Evolutionary conservation across 2,329 filamentous ascomycete genomes (phyloP).

Genomic region (Verticillium isaacii): DNA sequence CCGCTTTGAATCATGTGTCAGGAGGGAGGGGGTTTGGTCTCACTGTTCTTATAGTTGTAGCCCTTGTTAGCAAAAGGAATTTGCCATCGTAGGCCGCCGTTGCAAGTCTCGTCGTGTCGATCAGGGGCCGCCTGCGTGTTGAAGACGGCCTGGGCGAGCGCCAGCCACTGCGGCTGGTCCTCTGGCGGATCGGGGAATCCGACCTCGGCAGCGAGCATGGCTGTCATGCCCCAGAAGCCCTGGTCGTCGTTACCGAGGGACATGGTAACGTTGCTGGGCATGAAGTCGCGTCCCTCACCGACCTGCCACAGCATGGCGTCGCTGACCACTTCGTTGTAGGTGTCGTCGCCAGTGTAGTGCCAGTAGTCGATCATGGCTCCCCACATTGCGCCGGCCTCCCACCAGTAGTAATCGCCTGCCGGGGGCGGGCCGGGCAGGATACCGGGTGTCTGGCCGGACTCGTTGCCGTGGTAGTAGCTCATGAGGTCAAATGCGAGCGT

Average conservation of each 20-base stretch:
- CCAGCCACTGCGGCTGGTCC: constrained; percentile 54
- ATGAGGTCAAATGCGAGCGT: constrained; percentile 46
- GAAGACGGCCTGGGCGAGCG: constrained; percentile 66
- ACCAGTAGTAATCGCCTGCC: constrained; percentile 64
- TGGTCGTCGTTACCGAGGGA: constrained; percentile 65
- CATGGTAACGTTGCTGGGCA: constrained; percentile 54
- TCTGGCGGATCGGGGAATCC: constrained; percentile 55
- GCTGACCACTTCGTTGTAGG: constrained; percentile 56
- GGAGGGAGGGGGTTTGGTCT: background rate
- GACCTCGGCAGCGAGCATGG: constrained; percentile 62
- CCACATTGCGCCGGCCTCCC: constrained; percentile 67
- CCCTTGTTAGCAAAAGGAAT: constrained; percentile 70
- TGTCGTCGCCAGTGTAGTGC: constrained; percentile 59
- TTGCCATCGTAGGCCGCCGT: constrained; percentile 72
- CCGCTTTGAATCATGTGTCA: background rate
- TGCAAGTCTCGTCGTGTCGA: constrained; percentile 61
- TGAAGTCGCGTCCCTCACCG: constrained; percentile 52
- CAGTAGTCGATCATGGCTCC: constrained; percentile 67
- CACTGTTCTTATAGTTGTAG: constrained; percentile 69
- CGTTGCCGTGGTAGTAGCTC: constrained; percentile 45
- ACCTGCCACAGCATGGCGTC: constrained; percentile 54
- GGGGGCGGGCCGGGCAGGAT: constrained; percentile 53
- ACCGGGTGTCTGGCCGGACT: constrained; percentile 47
- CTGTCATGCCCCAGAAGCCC: constrained; percentile 64
- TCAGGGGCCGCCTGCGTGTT: constrained; percentile 54